Evolutionary conservation across 2,329 filamentous ascomycete genomes (phyloP), one percentile per base, ranked within the genome.

Genomic region (Aspergillus sp.): DNA sequence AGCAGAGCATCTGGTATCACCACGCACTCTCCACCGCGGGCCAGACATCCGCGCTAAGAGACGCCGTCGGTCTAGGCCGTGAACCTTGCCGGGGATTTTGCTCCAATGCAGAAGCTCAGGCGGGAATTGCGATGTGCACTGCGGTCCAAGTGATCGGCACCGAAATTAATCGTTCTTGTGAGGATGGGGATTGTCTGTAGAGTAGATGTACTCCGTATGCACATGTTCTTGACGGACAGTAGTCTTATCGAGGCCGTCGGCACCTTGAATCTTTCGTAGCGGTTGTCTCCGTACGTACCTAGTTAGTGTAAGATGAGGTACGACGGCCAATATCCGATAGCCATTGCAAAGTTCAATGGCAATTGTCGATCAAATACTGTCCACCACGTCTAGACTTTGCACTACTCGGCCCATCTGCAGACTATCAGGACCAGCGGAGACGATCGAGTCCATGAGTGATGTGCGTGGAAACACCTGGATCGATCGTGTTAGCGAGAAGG

Each of bases 21-120:
- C 59, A 60, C 58, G 58, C 59, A 61, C 59, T 52, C 57, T 52
- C 55, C 54, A 58, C 54, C 58, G 43, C 45, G 32, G 49, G 57
- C 60, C 58, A 59, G 51, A 62, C 61, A 55, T 38, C 21, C 32
- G 45, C 53, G 38, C 58, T 60, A 59, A 54, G 38, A 53, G 47
- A 61, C 58, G 57, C 62, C 58, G 55, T 58, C 55, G 54, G 59
- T 60, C 62, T 64, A 59, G 63, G 53, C 62, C 56, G 57, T 43
- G 54, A 64, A 64, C 60, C 47, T 60, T 58, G 55, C 56, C 40
- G 52, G 40, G 25, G 43, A 55, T 40, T 50, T 25, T 40, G 49
- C 45, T 45, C 32, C 21, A 40, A 32, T 38, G 49, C 49, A 56
- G 46, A 54, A 50, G 44, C 43, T 52, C 14, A 10, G 17, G 38